Conservation (phyloP, 73 alveolate genomes). For the Uronychia setigera region DNA sequence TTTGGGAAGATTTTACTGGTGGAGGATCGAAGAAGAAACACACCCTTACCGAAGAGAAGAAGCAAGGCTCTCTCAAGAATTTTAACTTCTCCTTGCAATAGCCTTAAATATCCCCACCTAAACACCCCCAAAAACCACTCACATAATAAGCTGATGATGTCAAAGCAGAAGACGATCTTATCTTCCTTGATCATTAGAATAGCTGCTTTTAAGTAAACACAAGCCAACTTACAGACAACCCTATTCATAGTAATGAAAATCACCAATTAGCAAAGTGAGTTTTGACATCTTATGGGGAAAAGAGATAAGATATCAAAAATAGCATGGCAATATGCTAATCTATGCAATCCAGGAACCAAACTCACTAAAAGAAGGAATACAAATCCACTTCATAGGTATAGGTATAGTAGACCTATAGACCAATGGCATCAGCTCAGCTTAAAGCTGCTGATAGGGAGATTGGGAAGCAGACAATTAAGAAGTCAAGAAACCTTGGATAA, state of each 20-base stretch:
- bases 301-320: too few species aligned
- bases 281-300: too few species aligned
- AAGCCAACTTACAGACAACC: not conserved
- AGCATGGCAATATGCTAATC: too few species aligned
- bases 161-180: too few species aligned
- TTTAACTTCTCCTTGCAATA: not conserved
- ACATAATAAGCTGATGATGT: not conserved
- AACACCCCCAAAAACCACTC: too few species aligned
- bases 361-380: not conserved
- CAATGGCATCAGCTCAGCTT: not conserved
- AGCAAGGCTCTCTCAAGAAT: not conserved
- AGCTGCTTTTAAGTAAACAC: too few species aligned
- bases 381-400: not conserved
- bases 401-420: not conserved
- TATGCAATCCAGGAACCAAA: not conserved
- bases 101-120: too few species aligned
- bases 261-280: too few species aligned
- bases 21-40: not conserved
- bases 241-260: not conserved
- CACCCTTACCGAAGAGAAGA: not conserved
- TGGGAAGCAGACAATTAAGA: not conserved
- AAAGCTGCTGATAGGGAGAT: not conserved
- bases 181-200: too few species aligned
- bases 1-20: not conserved
- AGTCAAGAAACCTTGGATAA: too few species aligned